Base-by-base conservation (phyloP, 2,329 filamentous ascomycete genomes). In the Colletotrichum gloeosporioides region DNA sequence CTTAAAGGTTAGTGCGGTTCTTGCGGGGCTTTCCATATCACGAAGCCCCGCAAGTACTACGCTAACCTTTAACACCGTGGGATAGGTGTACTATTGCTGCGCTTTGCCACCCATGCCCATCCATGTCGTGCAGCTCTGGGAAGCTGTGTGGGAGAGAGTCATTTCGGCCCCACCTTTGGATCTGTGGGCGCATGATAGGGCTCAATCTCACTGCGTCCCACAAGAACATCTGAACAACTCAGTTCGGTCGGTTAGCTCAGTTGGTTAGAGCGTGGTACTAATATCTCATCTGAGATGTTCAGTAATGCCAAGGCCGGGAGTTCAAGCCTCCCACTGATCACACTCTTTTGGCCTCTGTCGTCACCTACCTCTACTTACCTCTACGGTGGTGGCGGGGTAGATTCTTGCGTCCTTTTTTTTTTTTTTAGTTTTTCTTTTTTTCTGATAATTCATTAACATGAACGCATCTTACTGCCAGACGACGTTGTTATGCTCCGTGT, bases 241-340 rank as follows among this genome's bases (percentile, higher is more conserved):
- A 13, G 34, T 27, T 39, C 32, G 72, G 72, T 75, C 72, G 72
- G 72, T 75, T 75, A 75, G 68, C 72, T 75, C 72, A 75, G 72
- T 75, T 75, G 72, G 72, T 75, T 71, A 75, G 72, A 75, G 72
- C 72, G 72, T 75, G 72, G 72, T 75, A 75, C 72, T 75, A 75
- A 75, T 75, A 75, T 75, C 44, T 71, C 49, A 71, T 7, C 72
- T 8, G 61, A 62, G 44, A 71, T 75, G 25, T 75, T 22, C 13
- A 66, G 72, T 75, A 34, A 75, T 75, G 72, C 72, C 72, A 75
- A 75, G 72, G 72, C 34, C 72, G 72, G 53, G 72, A 75, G 72
- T 75, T 75, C 72, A 75, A 75, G 68, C 72, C 72, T 75, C 72
- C 53, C 72, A 75, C 72, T 75, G 72, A 75, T 75, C 72, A 75